These are phyloP conservation scores for Ascochyta koolunga DNA, from an alignment of 2,329 filamentous ascomycete species.

Conservation along the genomic window DNA sequence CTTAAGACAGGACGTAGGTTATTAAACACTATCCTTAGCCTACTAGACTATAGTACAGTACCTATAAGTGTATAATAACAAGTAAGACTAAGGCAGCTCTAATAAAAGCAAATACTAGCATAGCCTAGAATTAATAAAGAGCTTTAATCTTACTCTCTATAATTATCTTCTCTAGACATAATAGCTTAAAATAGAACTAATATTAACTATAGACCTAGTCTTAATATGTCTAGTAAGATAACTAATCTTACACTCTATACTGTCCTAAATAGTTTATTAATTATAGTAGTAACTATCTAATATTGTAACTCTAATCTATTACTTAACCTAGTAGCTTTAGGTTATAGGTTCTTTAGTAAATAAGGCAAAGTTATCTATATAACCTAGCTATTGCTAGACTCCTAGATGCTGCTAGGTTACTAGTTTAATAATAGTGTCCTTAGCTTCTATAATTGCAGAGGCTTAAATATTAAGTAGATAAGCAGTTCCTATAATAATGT, in stretches of 20 bases:
- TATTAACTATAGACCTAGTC: conserved; percentile 3
- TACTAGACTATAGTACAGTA: conserved; percentile 1
- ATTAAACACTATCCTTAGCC: conserved; percentile 10
- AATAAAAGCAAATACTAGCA: not conserved
- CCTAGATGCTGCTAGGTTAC: conserved; percentile 18
- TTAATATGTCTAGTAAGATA: conserved; percentile 8
- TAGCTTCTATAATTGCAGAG: conserved; percentile 10
- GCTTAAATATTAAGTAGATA: conserved; percentile 15
- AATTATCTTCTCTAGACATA: conserved; percentile 7
- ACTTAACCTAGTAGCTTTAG: conserved; percentile 5
- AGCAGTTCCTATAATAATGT: conserved; percentile 11
- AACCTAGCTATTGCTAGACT: conserved; percentile 8
- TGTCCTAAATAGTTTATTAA: conserved; percentile 12
- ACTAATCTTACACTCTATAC: conserved; percentile 12
- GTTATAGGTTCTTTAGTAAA: conserved; percentile 9
- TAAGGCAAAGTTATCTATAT: conserved; percentile 15
- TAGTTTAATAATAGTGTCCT: conserved; percentile 6
- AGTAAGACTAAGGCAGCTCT: conserved; percentile 1
- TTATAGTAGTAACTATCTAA: conserved; percentile 17
- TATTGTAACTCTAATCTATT: conserved; percentile 10
- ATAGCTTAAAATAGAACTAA: conserved; percentile 3
- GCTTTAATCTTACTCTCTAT: conserved; percentile 9
- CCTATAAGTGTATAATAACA: conserved; percentile 3
- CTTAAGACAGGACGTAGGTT: not conserved
- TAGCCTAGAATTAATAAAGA: not conserved